Conservation (phyloP, 306 rosid genomes). For the Vigna radiata region DNA sequence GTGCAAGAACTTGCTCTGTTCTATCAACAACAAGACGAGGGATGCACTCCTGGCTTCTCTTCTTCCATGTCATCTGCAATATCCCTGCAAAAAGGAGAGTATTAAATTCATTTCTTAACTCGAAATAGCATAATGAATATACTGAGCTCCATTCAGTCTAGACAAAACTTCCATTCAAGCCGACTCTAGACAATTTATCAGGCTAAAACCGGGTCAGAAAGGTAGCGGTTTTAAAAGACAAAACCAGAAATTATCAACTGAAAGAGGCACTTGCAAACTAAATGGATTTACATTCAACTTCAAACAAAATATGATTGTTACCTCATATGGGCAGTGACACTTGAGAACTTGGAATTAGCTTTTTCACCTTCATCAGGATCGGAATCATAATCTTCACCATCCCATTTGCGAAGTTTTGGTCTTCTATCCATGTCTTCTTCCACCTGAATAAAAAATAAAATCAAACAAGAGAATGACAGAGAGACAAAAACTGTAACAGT, state of each 20-base stretch:
- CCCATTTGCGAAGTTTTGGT: slow-evolving; percentile 84
- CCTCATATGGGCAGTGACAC: slow-evolving; percentile 49
- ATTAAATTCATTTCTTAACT: slow-evolving; percentile 20
- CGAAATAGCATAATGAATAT: background rate
- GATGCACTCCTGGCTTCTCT: slow-evolving; percentile 52
- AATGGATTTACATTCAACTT: background rate
- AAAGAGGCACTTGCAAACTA: background rate
- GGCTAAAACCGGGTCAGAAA: background rate
- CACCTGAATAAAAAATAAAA: slow-evolving; percentile 55
- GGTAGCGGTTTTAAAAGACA: background rate
- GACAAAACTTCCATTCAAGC: background rate
- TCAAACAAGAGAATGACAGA: slow-evolving; percentile 36
- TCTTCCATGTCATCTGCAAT: slow-evolving; percentile 66
- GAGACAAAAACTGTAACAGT: slow-evolving; percentile 22
- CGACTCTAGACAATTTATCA: background rate
- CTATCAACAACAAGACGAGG: slow-evolving; percentile 42
- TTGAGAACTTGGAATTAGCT: slow-evolving; percentile 42
- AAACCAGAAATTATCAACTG: slow-evolving; percentile 11
- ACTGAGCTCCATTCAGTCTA: background rate
- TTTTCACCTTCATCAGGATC: slow-evolving; percentile 67
- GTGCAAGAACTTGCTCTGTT: slow-evolving; percentile 36
- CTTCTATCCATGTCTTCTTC: slow-evolving; percentile 79
- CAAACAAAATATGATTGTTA: slow-evolving; percentile 36
- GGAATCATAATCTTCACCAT: slow-evolving; percentile 81
- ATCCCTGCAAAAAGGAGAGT: slow-evolving; percentile 49